phyloP scores from a whole-genome alignment of 2,329 filamentous ascomycete species.

The Colletotrichum sp. region DNA sequence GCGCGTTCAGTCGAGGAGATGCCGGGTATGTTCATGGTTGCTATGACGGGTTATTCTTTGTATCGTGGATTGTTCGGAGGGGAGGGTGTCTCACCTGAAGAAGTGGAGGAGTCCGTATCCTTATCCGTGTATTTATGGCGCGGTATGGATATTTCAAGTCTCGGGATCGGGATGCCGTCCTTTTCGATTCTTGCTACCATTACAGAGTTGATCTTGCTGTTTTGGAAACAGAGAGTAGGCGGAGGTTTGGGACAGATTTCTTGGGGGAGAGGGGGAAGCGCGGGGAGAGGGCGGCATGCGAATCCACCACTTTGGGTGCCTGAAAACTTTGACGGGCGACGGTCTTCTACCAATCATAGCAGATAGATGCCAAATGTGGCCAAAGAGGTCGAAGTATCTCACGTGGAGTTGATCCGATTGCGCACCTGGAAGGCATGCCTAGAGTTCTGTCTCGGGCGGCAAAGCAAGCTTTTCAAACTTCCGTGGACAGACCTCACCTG shows the following conservation, averaged over 20 bases:
- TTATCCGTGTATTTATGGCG: background rate
- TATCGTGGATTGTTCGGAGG: background rate
- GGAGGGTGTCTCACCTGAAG: background rate
- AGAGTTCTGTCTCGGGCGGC: background rate
- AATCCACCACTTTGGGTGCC: background rate
- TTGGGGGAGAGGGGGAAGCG: background rate
- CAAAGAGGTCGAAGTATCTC: background rate
- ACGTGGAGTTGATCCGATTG: background rate
- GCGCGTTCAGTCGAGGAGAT: background rate
- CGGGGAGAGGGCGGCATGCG: background rate
- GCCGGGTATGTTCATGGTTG: background rate
- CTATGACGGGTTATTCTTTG: background rate
- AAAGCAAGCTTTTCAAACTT: background rate
- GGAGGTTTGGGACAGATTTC: background rate
- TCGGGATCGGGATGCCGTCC: background rate
- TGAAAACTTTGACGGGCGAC: background rate
- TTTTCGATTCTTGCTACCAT: background rate
- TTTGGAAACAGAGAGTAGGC: background rate
- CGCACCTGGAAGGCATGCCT: background rate
- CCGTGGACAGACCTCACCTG: fast-evolving
- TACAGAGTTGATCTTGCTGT: background rate
- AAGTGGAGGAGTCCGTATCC: background rate
- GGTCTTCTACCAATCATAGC: background rate
- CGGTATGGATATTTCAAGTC: background rate
- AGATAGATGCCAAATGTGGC: background rate